Percentiles rank a stretch among this genome's conserved stretches.
Conservation (phyloP, 768 basidiomycete species). For the Suillus lakei region DNA sequence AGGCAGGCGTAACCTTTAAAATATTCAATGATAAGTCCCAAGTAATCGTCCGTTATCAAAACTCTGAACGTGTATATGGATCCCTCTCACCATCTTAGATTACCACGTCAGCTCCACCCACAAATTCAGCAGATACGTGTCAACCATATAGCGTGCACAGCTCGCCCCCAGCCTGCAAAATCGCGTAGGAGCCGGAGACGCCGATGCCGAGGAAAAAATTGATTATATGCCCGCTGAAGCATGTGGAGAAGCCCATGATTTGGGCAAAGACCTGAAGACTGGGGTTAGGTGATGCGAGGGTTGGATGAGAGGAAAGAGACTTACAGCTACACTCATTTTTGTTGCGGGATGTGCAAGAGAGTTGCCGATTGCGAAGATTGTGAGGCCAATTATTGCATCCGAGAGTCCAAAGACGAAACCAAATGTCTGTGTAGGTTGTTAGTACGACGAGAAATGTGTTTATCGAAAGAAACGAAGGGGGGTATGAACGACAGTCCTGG, state of each 20-base stretch:
- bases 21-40: neutral
- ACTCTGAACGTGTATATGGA: neutral
- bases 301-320: conserved; percentile 27
- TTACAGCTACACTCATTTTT: conserved; percentile 90
- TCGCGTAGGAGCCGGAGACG: conserved; percentile 87
- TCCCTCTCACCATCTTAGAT: neutral
- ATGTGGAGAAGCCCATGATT: conserved; percentile 94
- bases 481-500: neutral
- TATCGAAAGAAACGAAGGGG: neutral
- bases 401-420: conserved; percentile 94
- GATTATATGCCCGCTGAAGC: conserved; percentile 91
- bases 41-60: neutral
- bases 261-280: conserved; percentile 72
- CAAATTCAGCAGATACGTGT: conserved; percentile 76
- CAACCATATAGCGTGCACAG: conserved; percentile 77
- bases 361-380: conserved; percentile 95
- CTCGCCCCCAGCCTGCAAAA: conserved; percentile 54
- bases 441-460: conserved; percentile 2
- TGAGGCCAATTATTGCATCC: conserved; percentile 94
- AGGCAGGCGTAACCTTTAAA: neutral
- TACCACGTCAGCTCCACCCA: conserved; percentile 70
- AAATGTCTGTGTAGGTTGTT: conserved; percentile 63
- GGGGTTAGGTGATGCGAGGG: neutral
- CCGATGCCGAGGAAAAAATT: conserved; percentile 91
- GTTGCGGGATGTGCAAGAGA: conserved; percentile 95